These are phyloP conservation scores for Vicia faba DNA, from an alignment of 306 rosid species.

Conservation along the genomic window DNA sequence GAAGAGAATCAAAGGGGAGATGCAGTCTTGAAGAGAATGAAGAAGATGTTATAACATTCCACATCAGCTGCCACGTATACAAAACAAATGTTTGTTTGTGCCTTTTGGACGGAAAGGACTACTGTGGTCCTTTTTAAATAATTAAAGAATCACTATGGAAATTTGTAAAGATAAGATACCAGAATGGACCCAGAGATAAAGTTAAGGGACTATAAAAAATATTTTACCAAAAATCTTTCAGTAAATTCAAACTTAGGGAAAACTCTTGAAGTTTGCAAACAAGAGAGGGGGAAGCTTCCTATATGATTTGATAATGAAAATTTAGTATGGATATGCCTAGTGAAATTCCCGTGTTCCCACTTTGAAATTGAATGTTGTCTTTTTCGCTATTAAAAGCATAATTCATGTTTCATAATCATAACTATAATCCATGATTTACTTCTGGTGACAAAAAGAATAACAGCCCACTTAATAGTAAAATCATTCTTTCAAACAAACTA, in stretches of 20 bases:
- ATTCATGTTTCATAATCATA: background rate
- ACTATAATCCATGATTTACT: slow-evolving; percentile 5
- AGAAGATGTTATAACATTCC: no score
- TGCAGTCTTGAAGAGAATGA: no score
- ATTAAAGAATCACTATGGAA: no score
- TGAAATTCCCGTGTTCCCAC: slow-evolving; percentile 5
- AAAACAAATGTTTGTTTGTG: no score
- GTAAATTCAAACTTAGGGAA: background rate
- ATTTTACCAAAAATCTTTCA: slow-evolving; percentile 2
- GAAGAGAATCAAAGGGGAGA: no score
- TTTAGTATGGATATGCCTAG: slow-evolving; percentile 6
- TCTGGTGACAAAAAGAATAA: background rate
- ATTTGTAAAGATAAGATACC: no score
- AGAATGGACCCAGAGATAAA: no score
- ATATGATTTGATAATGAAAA: slow-evolving; percentile 9
- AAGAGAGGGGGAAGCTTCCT: background rate
- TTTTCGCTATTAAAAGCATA: slow-evolving; percentile 23
- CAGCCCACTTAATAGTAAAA: slow-evolving; percentile 5
- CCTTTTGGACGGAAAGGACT: no score
- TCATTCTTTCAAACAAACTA: slow-evolving; percentile 1
- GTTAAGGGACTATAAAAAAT: no score
- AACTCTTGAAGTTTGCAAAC: slow-evolving; percentile 13
- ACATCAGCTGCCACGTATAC: no score
- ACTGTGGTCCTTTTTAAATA: no score
- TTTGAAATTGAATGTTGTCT: background rate